Evolutionary conservation across 805 yeast genomes (phyloP).

Genomic region (Sugiyamaella floridensis): DNA sequence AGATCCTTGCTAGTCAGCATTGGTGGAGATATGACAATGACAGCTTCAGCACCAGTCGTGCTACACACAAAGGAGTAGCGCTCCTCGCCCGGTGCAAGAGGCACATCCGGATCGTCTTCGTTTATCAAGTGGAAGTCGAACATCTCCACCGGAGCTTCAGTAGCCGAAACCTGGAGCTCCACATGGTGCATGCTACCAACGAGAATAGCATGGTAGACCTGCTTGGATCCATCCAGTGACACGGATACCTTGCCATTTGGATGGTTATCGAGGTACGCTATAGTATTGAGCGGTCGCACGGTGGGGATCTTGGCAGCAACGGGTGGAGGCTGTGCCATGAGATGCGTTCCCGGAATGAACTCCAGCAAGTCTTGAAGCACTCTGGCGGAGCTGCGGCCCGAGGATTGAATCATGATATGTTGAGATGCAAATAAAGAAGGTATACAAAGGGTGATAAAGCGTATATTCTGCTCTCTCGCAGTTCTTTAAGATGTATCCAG

Average conservation of each 20-base stretch:
- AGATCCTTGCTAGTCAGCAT: slow-evolving; percentile 43
- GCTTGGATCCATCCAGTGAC: slow-evolving; percentile 9
- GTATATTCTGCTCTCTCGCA: background rate
- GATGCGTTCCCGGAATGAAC: slow-evolving; percentile 13
- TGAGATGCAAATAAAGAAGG: too few species aligned
- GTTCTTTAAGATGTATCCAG: background rate
- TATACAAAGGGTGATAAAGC: too few species aligned
- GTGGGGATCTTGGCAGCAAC: slow-evolving; percentile 11
- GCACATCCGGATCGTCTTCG: background rate
- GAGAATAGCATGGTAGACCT: slow-evolving; percentile 13
- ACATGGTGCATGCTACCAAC: slow-evolving; percentile 19
- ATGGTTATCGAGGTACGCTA: slow-evolving; percentile 11
- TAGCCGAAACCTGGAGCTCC: slow-evolving; percentile 11
- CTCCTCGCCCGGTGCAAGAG: slow-evolving; percentile 5
- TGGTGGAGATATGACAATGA: slow-evolving; percentile 20
- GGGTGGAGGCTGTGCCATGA: slow-evolving; percentile 13
- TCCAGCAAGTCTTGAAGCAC: slow-evolving; percentile 28
- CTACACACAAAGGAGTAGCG: slow-evolving; percentile 19
- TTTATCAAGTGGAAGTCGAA: slow-evolving; percentile 10
- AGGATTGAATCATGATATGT: slow-evolving; percentile 4
- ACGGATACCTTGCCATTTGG: slow-evolving; percentile 13
- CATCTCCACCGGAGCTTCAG: slow-evolving; percentile 1
- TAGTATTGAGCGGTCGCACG: slow-evolving; percentile 9
- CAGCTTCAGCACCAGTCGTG: slow-evolving; percentile 17
- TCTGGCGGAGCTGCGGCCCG: slow-evolving; percentile 24